A percentile compares a stretch with the other conserved stretches of the same genome.
Conservation (phyloP, 306 rosid species). For the Oxytropis ochrocephala region DNA sequence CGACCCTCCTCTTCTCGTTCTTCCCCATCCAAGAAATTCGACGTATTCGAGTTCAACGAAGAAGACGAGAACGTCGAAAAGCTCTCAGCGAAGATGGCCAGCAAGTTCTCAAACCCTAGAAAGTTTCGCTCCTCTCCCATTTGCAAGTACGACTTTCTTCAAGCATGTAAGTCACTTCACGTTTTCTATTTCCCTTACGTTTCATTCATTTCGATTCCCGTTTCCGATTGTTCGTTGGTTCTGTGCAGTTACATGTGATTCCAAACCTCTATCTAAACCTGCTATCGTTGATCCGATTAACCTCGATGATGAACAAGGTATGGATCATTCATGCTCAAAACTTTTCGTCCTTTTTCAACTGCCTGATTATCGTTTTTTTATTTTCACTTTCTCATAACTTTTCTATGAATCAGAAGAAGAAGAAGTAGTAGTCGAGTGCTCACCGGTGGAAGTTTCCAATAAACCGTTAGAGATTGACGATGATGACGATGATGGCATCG, state of each 20-base stretch:
- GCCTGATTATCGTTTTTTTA: not conserved
- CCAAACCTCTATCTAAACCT: not conserved
- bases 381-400: conserved; percentile 1
- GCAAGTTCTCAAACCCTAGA: conserved; percentile 34
- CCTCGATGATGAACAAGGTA: conserved; percentile 38
- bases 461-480: conserved; percentile 17
- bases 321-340: conserved; percentile 6
- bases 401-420: conserved; percentile 14
- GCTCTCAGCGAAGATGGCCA: not conserved
- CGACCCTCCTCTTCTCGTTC: conserved; percentile 22
- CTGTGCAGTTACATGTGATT: conserved; percentile 23
- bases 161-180: conserved; percentile 31
- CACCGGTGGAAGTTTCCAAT: not conserved
- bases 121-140: conserved; percentile 24
- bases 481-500: not conserved
- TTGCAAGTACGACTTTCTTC: conserved; percentile 44
- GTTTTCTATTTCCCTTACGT: not conserved
- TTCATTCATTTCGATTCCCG: not conserved
- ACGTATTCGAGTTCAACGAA: conserved; percentile 46
- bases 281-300: conserved; percentile 28
- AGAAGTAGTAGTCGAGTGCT: conserved; percentile 13
- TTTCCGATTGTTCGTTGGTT: not conserved
- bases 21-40: conserved; percentile 30
- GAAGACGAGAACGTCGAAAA: conserved; percentile 30
- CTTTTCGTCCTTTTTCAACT: not conserved